phyloP scores from a whole-genome alignment of 805 yeast species.

The Wickerhamia fluorescens region DNA sequence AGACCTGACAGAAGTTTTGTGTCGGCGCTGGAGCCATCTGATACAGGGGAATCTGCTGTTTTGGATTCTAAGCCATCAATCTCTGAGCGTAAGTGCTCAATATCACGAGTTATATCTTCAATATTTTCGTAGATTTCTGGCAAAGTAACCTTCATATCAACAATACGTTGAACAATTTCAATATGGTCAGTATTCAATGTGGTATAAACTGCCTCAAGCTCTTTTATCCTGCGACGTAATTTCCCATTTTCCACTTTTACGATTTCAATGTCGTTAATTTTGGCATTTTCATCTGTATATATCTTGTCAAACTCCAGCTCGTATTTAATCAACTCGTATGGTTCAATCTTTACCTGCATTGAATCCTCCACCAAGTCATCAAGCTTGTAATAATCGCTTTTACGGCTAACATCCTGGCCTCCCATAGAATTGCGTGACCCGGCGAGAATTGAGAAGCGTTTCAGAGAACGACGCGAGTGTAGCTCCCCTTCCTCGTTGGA shows the following conservation, averaged over 20 bases:
- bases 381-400: slow-evolving; percentile 45
- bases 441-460: slow-evolving; percentile 18
- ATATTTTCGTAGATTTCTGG: slow-evolving; percentile 77
- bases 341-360: slow-evolving; percentile 62
- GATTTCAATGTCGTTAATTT: slow-evolving; percentile 54
- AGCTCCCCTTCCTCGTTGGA: slow-evolving; percentile 8
- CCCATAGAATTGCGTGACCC: slow-evolving; percentile 12
- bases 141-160: slow-evolving; percentile 64
- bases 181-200: slow-evolving; percentile 76
- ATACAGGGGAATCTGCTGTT: slow-evolving; percentile 10
- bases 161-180: slow-evolving; percentile 80
- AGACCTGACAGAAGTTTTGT: slow-evolving; percentile 5
- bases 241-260: slow-evolving; percentile 62
- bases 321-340: slow-evolving; percentile 65
- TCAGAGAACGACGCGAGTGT: slow-evolving; percentile 9
- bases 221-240: slow-evolving; percentile 64
- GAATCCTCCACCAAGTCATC: slow-evolving; percentile 76
- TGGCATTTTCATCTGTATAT: slow-evolving; percentile 57
- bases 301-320: slow-evolving; percentile 69
- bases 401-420: slow-evolving; percentile 5
- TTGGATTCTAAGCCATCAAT: slow-evolving; percentile 39
- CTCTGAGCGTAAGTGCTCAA: slow-evolving; percentile 23
- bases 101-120: slow-evolving; percentile 44
- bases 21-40: slow-evolving; percentile 4
- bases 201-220: slow-evolving; percentile 63